These are phyloP conservation scores for Termitomyces sp. DNA, from an alignment of 1,284 basidiomycete genomes.

Conservation along the genomic window DNA sequence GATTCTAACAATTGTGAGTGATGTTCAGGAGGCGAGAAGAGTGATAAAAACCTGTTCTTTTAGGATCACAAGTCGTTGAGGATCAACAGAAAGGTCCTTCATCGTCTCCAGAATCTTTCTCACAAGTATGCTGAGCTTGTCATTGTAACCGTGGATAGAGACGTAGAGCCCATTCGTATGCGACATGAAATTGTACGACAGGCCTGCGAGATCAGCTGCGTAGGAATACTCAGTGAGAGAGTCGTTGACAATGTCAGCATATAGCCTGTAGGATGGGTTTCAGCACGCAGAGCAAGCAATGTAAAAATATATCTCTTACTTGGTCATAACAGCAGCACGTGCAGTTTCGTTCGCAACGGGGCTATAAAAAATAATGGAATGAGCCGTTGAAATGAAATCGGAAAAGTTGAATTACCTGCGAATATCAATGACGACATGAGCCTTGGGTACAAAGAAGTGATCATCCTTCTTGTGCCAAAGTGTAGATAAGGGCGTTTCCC, in stretches of 20 bases:
- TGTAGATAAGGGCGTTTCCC: conserved; percentile 64
- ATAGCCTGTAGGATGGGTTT: conserved; percentile 49
- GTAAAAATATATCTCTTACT: conserved; percentile 24
- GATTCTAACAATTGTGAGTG: conserved; percentile 38
- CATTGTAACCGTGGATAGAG: conserved; percentile 85
- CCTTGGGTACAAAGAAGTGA: conserved; percentile 90
- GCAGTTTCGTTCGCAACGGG: conserved; percentile 52
- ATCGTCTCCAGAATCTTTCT: conserved; percentile 74
- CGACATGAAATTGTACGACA: conserved; percentile 72
- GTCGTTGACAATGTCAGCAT: conserved; percentile 84
- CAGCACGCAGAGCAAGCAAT: not conserved
- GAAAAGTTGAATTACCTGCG: conserved; percentile 47
- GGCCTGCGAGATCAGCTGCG: conserved; percentile 88
- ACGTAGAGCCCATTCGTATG: conserved; percentile 70
- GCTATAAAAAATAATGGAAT: conserved; percentile 29
- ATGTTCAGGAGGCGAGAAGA: conserved; percentile 1
- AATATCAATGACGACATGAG: conserved; percentile 66
- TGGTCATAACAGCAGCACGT: conserved; percentile 56
- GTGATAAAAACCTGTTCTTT: conserved; percentile 69
- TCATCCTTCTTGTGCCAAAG: conserved; percentile 98
- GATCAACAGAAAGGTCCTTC: conserved; percentile 63
- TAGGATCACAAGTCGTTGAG: conserved; percentile 76
- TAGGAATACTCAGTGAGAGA: conserved; percentile 89
- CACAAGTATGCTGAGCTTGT: conserved; percentile 82
- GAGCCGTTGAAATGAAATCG: not conserved